These are phyloP conservation scores for Polygonum maritimum DNA, from an alignment of 148 eudicot genomes.

Conservation along the genomic window DNA sequence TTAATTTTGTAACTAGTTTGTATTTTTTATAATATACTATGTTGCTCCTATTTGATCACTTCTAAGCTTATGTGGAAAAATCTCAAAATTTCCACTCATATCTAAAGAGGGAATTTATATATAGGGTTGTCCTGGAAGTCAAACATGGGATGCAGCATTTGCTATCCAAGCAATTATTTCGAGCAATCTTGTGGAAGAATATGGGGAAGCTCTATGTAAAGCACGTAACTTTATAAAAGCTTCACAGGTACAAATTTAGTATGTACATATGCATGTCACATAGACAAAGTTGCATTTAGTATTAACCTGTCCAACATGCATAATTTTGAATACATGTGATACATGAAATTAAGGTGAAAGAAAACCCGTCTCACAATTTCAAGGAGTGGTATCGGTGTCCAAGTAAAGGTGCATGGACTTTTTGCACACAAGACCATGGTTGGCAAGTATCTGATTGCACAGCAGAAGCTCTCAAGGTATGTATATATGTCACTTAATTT, in stretches of 20 bases:
- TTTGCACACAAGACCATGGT: constrained; percentile 49
- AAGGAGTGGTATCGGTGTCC: constrained; percentile 36
- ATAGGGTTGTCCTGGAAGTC: constrained; percentile 32
- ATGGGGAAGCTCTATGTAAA: constrained; percentile 23
- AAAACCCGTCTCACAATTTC: constrained; percentile 42
- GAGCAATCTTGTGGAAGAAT: constrained; percentile 27
- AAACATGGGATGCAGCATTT: constrained; percentile 37
- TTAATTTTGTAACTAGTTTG: no score
- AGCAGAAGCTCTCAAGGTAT: constrained; percentile 43
- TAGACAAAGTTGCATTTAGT: neutral
- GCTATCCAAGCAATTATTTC: constrained; percentile 49
- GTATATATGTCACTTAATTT: no score
- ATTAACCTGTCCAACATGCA: no score
- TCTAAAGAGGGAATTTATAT: neutral
- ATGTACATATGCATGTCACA: neutral
- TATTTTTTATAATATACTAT: no score
- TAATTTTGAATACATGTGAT: neutral
- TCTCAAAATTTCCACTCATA: neutral
- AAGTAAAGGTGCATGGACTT: constrained; percentile 50
- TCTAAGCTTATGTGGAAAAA: no score
- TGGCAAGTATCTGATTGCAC: constrained; percentile 64
- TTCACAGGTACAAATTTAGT: constrained; percentile 34
- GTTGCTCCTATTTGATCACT: no score
- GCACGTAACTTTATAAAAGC: constrained; percentile 42
- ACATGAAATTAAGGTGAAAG: constrained; percentile 24